Percentiles rank a stretch among this genome's conserved stretches.
These are phyloP conservation scores for Rhinocladiella similis DNA, from an alignment of 2,329 filamentous ascomycete genomes.

Conservation along the genomic window DNA sequence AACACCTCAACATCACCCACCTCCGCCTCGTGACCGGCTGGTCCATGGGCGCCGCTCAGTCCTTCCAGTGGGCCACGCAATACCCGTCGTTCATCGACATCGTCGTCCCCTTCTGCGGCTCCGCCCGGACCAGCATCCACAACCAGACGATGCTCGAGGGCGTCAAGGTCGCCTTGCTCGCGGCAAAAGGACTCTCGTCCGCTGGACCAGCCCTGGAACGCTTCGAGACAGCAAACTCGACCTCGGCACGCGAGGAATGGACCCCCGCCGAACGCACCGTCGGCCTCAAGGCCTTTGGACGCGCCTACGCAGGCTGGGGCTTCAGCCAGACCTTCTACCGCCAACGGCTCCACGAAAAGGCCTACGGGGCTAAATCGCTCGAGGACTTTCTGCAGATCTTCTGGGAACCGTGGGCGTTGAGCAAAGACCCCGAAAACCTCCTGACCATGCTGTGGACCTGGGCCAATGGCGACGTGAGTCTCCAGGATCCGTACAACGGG, in stretches of 20 bases:
- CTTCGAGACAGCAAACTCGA: conserved; percentile 35
- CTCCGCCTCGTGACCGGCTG: conserved; percentile 65
- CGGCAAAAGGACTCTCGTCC: conserved; percentile 56
- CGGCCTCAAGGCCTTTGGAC: conserved; percentile 69
- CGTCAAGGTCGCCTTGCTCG: conserved; percentile 60
- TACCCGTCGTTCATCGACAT: conserved; percentile 67
- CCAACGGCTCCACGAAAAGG: conserved; percentile 65
- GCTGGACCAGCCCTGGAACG: conserved; percentile 53
- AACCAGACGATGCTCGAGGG: conserved; percentile 70
- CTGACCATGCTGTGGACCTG: conserved; percentile 74
- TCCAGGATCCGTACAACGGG: conserved; percentile 67
- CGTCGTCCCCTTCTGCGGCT: conserved; percentile 65
- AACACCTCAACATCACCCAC: conserved; percentile 61
- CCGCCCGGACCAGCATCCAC: conserved; percentile 64
- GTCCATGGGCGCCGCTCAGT: conserved; percentile 70
- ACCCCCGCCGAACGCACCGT: conserved; percentile 53
- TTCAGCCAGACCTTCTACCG: conserved; percentile 79
- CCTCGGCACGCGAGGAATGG: conserved; percentile 43
- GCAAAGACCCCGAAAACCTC: conserved; percentile 69
- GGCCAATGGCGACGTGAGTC: conserved; percentile 71
- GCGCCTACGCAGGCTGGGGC: conserved; percentile 77
- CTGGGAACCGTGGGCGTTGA: conserved; percentile 73
- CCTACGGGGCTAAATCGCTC: conserved; percentile 64
- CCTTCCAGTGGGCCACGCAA: conserved; percentile 64
- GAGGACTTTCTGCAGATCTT: conserved; percentile 74